These are phyloP conservation scores for Purpureocillium takamizusanense DNA, from an alignment of 2,329 filamentous ascomycete genomes.

Conservation along the genomic window DNA sequence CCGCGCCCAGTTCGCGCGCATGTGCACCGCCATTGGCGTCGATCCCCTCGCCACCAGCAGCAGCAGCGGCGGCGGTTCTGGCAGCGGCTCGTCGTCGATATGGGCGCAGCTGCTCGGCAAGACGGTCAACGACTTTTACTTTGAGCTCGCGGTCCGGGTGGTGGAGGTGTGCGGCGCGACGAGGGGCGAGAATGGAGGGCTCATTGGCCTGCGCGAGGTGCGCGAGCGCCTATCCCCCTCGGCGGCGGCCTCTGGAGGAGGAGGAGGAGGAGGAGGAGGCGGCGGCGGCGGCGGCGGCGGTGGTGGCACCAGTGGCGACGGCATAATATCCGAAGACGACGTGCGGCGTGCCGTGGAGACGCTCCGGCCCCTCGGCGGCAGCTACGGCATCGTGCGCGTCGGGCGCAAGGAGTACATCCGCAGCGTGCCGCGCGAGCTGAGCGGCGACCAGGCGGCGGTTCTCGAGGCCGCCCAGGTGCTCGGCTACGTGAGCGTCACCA, in stretches of 20 bases:
- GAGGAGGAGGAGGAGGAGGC: slow-evolving; percentile 64
- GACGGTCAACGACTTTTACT: slow-evolving; percentile 96
- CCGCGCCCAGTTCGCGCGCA: slow-evolving; percentile 92
- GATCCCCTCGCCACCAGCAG: slow-evolving; percentile 66
- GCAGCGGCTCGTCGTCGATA: slow-evolving; percentile 54
- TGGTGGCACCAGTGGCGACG: no score
- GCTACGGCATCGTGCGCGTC: slow-evolving; percentile 76
- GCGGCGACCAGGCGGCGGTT: slow-evolving; percentile 85
- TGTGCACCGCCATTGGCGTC: slow-evolving; percentile 95
- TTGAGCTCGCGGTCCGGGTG: slow-evolving; percentile 89
- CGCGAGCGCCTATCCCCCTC: slow-evolving; percentile 57
- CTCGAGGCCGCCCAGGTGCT: slow-evolving; percentile 85
- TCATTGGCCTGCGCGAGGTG: slow-evolving; percentile 79
- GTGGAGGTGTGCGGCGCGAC: slow-evolving; percentile 88
- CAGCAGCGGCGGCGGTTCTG: slow-evolving; percentile 20
- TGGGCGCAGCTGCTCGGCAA: slow-evolving; percentile 90
- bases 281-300: no score
- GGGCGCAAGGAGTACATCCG: slow-evolving; percentile 82
- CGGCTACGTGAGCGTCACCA: slow-evolving; percentile 81
- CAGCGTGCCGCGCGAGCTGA: slow-evolving; percentile 89
- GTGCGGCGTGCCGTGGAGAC: slow-evolving; percentile 82
- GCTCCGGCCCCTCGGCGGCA: slow-evolving; percentile 76
- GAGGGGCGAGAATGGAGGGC: slow-evolving; percentile 80
- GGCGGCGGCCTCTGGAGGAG: slow-evolving; percentile 56
- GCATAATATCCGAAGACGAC: slow-evolving; percentile 91